Conservation (phyloP, 441 rosid species). For the Syzygium malaccense region DNA sequence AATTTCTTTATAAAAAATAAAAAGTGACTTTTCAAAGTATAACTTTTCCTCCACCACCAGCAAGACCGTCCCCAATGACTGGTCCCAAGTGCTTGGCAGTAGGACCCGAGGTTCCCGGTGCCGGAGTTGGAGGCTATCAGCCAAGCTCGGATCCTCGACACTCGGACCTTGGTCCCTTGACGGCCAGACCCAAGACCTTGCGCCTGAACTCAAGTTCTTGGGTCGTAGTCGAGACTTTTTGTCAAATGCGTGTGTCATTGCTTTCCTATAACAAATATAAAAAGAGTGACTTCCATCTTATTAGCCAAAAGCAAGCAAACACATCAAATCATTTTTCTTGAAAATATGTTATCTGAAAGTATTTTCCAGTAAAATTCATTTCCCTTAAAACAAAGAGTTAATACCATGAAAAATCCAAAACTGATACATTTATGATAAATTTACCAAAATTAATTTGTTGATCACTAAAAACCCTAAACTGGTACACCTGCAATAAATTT, state of each 20-base stretch:
- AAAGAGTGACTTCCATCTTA: neutral
- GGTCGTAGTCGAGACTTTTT: neutral
- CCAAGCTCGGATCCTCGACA: neutral
- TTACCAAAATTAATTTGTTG: no score
- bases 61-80: neutral
- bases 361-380: neutral
- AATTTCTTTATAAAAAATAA: no score
- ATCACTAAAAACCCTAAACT: no score
- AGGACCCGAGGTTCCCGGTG: neutral
- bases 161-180: neutral
- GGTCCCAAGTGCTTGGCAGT: neutral
- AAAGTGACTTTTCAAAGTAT: neutral
- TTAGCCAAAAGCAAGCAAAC: neutral
- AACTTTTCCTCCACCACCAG: no score
- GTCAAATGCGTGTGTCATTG: neutral
- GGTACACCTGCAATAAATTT: accelerated
- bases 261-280: neutral
- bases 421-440: no score
- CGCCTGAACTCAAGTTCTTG: neutral
- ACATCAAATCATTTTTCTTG: neutral
- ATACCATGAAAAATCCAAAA: neutral
- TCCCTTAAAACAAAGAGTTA: neutral
- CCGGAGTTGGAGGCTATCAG: accelerated
- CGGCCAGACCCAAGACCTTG: neutral
- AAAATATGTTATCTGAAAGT: neutral